Base-by-base conservation (phyloP, 441 rosid genomes). In the Pelargonium hybrid region DNA sequence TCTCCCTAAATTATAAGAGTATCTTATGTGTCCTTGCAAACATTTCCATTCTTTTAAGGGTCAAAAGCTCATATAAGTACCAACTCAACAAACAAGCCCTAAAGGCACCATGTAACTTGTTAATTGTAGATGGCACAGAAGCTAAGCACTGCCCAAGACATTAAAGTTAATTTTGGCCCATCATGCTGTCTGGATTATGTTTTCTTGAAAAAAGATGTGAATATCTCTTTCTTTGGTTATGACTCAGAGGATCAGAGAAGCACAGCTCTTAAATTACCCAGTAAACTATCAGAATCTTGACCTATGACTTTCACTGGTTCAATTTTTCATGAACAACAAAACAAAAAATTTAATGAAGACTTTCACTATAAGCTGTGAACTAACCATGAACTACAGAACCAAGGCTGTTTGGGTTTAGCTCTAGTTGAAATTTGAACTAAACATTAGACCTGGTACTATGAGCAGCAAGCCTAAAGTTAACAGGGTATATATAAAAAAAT, bases 121-220 rank as follows among this genome's bases (percentile, higher is more conserved):
- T 31, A 31, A 31, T 31, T 3, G 37, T 11, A 45, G 14, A 45
- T 45, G 9, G 23, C 61, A 31, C 37, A 31, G 37, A 31, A 31
- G 37, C 37, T 31, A 31, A 31, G 37, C 37, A 54, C 61, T 54
- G 61, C 61, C 61, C 61, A 15, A 54, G 61, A 21, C 61, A 54
- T 54, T 54, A 54, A 54, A 54, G 61, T 54, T 54, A 17, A 54
- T 17, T 54, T 54, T 54, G 61, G 61, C 59, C 59, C 59, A 52
- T 52, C 59, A 52, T 52, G 21, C 59, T 52, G 61, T 5, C 61
- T 54, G 10, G 8, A 54, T 17, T 54, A 54, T 31, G 37, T 31
- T 31, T 31, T 31, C 37, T 31, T 31, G 37, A 4, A 31, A 31
- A 31, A 31, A 31, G 37, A 31, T 31, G 37, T 31, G 37, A 31